Conservation (phyloP, 805 yeast species). For the Ogataea methanolica region DNA sequence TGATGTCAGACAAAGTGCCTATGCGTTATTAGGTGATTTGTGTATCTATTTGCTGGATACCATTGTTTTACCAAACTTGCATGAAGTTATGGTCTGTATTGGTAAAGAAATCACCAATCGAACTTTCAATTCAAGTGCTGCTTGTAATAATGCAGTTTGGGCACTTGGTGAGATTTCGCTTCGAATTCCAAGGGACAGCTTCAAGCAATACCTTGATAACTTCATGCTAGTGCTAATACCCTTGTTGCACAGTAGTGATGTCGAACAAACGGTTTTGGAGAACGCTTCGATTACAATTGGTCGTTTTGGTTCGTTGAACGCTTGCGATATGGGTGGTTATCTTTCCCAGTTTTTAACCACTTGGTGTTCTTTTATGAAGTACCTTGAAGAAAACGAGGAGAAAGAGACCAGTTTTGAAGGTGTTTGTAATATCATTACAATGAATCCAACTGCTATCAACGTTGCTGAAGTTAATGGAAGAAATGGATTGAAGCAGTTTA, state of each 20-base stretch:
- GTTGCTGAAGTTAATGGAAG: slow-evolving; percentile 42
- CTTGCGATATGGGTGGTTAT: slow-evolving; percentile 55
- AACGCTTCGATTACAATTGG: slow-evolving; percentile 90
- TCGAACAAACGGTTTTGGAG: slow-evolving; percentile 66
- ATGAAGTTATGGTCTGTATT: slow-evolving; percentile 57
- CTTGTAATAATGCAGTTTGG: slow-evolving; percentile 91
- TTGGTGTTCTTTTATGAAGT: slow-evolving; percentile 71
- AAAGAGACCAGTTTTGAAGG: slow-evolving; percentile 86
- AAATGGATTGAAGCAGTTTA: slow-evolving; percentile 45
- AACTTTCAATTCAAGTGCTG: slow-evolving; percentile 49
- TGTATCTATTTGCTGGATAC: slow-evolving; percentile 52
- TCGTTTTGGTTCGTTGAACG: slow-evolving; percentile 64
- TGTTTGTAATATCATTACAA: slow-evolving; percentile 61
- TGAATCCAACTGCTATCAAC: slow-evolving; percentile 60
- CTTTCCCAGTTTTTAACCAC: slow-evolving; percentile 51
- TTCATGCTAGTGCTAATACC: slow-evolving; percentile 55
- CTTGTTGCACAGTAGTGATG: slow-evolving; percentile 49
- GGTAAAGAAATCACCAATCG: slow-evolving; percentile 62
- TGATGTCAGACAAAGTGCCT: slow-evolving; percentile 92
- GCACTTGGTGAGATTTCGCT: slow-evolving; percentile 82
- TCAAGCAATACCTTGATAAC: slow-evolving; percentile 50
- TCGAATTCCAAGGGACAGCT: slow-evolving; percentile 41
- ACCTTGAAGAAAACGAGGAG: slow-evolving; percentile 75
- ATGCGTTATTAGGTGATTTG: slow-evolving; percentile 87
- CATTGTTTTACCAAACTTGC: slow-evolving; percentile 43